Percentiles rank a stretch among this genome's conserved stretches.
Evolutionary conservation across 495 filamentous ascomycete genomes (phyloP).

Genomic region (Penicillium fimorum): DNA sequence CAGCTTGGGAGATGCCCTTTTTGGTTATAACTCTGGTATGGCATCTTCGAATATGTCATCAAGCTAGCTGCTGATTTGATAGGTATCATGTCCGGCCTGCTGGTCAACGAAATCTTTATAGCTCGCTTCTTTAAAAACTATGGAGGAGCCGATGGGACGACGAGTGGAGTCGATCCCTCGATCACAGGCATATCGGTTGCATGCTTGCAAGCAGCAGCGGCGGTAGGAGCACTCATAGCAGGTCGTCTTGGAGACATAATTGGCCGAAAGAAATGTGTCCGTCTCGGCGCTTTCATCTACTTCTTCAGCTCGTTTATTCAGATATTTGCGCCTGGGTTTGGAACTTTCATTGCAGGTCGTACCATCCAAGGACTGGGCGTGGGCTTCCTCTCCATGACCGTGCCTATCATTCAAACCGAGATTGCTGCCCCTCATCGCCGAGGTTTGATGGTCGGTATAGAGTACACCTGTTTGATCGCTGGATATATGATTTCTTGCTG

Average conservation of each 20-base stretch:
- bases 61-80: conserved; percentile 8
- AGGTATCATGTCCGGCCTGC: conserved; percentile 34
- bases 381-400: conserved; percentile 31
- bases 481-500: conserved; percentile 35
- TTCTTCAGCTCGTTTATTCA: conserved; percentile 35
- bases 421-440: conserved; percentile 28
- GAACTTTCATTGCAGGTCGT: conserved; percentile 28
- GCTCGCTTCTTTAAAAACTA: conserved; percentile 31
- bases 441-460: conserved; percentile 34
- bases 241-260: conserved; percentile 32
- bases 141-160: conserved; percentile 27
- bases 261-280: conserved; percentile 34
- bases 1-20: conserved; percentile 31
- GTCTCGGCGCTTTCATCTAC: conserved; percentile 33
- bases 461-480: conserved; percentile 30
- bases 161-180: conserved; percentile 25
- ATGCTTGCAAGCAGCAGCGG: conserved; percentile 32
- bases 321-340: conserved; percentile 31
- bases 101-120: conserved; percentile 31
- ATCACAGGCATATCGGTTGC: conserved; percentile 35
- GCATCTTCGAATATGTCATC: not conserved
- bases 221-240: conserved; percentile 28
- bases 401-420: conserved; percentile 32
- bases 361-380: conserved; percentile 30
- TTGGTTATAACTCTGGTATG: conserved; percentile 32